phyloP scores from a whole-genome alignment of 768 basidiomycete genomes.

The Strobilomyces echinocephalus region DNA sequence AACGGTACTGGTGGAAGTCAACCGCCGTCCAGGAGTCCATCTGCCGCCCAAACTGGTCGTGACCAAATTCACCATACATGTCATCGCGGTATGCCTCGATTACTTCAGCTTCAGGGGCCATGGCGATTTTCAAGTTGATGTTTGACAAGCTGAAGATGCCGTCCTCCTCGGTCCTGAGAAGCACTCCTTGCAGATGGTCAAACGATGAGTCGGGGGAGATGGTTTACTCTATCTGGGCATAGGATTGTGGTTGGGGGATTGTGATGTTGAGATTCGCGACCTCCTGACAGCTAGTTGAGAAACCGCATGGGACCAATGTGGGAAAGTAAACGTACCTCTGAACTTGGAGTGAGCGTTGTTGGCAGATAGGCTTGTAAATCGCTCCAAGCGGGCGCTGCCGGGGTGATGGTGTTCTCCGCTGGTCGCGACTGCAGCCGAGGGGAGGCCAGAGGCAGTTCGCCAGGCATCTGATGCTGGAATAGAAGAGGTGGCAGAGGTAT shows the following conservation, averaged over 20 bases:
- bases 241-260: constrained; percentile 7
- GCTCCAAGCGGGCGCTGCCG: constrained; percentile 9
- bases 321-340: constrained; percentile 8
- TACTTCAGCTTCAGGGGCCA: constrained; percentile 11
- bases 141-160: constrained; percentile 35
- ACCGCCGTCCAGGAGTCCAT: background rate
- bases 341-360: constrained; percentile 1
- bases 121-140: constrained; percentile 34
- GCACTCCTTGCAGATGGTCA: constrained; percentile 28
- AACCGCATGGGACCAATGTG: background rate
- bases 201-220: constrained; percentile 1
- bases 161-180: constrained; percentile 31
- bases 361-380: constrained; percentile 1
- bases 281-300: constrained; percentile 4
- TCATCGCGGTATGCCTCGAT: constrained; percentile 8
- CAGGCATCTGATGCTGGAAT: background rate
- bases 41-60: constrained; percentile 11
- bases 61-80: constrained; percentile 23
- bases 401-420: background rate
- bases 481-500: constrained; percentile 5
- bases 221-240: constrained; percentile 1
- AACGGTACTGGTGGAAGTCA: background rate
- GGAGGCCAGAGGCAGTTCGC: background rate
- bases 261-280: constrained; percentile 14
- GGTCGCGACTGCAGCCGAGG: constrained; percentile 3